phyloP scores from a whole-genome alignment of 352 stramenopile genomes.

The Pythium phragmiticola region DNA sequence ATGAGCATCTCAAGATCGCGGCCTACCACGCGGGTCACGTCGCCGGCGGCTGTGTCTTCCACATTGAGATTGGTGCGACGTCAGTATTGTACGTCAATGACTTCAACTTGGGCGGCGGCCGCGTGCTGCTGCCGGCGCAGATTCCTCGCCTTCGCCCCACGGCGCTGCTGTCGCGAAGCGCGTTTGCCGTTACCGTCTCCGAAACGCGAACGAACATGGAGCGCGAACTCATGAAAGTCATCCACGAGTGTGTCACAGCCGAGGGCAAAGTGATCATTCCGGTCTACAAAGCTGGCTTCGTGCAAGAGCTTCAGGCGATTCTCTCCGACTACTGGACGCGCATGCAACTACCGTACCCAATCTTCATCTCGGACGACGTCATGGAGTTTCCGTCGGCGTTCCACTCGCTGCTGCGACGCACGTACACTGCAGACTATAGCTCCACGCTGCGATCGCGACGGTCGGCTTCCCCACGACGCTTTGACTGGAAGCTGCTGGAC shows the following conservation, averaged over 20 bases:
- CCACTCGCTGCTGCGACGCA: conserved; percentile 56
- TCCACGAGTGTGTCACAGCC: conserved; percentile 72
- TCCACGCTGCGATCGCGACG: not conserved
- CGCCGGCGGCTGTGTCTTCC: conserved; percentile 70
- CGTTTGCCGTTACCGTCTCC: conserved; percentile 81
- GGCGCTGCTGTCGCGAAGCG: conserved; percentile 62
- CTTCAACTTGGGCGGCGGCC: conserved; percentile 73
- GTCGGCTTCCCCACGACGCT: conserved; percentile 23
- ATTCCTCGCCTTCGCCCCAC: conserved; percentile 65
- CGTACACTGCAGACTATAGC: conserved; percentile 51
- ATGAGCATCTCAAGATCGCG: conserved; percentile 70
- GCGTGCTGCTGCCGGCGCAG: conserved; percentile 64
- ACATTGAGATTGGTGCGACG: conserved; percentile 72
- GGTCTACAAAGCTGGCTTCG: conserved; percentile 72
- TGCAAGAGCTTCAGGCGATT: conserved; percentile 77
- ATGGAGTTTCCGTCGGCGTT: conserved; percentile 64
- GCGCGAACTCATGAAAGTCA: conserved; percentile 72
- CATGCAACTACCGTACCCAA: conserved; percentile 51
- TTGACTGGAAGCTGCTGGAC: conserved; percentile 72
- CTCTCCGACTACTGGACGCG: conserved; percentile 71
- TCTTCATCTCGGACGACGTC: conserved; percentile 62
- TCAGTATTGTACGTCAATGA: conserved; percentile 75
- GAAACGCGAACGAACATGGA: conserved; percentile 82
- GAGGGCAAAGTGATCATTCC: conserved; percentile 85
- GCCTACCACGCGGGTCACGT: conserved; percentile 82